Evolutionary conservation across 2,329 filamentous ascomycete genomes (phyloP), one percentile per base, ranked within the genome.

Genomic region (Aspergillus fructus): DNA sequence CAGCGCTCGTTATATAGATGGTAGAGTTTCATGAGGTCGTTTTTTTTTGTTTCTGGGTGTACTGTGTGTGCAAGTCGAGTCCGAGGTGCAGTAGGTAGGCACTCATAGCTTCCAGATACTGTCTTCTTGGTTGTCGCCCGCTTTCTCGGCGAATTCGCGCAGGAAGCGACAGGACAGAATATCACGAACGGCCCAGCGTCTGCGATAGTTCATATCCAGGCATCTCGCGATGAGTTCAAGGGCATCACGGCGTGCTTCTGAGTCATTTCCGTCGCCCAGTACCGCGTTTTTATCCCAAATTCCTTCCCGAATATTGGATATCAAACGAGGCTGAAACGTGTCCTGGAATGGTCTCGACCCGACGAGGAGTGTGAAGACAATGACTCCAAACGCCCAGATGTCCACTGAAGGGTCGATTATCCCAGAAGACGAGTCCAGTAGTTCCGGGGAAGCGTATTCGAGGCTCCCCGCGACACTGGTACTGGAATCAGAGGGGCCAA

Each of bases 311-410:
- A 89, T 89, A 63, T 84, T 82, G 59, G 81, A 78, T 55, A 81
- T 80, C 4, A 87, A 79, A 56, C 82, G 83, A 47, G 83, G 81
- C 46, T 83, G 76, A 61, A 89, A 83, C 0, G 79, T 70, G 63
- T 87, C 83, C 49, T 83, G 80, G 72, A 89, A 89, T 0, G 86
- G 86, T 5, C 87, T 76, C 5, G 79, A 79, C 15, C 85, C 85
- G 0, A 84, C 85, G 23, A 87, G 72, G 23, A 88, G 73, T 1
- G 84, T 79, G 65, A 83, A 89, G 3, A 86, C 75, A 11, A 87
- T 81, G 8, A 88, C 84, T 4, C 86, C 86, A 64, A 84, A 86
- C 2, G 86, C 85, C 86, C 86, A 89, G 2, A 89, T 79, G 66
- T 89, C 86, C 21, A 85, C 84, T 2, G 82, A 81, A 1, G 85